Evolutionary conservation across 139 green algal genomes (phyloP).

Genomic region (Microglena sp.): DNA sequence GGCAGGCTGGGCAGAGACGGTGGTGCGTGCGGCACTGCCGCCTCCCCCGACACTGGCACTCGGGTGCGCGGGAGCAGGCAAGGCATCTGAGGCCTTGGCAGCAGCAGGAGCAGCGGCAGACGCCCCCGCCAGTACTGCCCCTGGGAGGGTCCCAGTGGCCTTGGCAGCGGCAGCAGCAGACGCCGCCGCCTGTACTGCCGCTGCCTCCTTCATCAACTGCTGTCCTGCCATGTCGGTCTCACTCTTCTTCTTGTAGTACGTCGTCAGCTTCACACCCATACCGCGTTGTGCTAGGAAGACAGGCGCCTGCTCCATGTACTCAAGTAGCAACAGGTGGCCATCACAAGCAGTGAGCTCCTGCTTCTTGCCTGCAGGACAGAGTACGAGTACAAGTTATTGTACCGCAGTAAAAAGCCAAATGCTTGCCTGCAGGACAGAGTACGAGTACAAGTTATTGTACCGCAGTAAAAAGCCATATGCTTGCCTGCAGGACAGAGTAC

Average conservation of each 20-base stretch:
- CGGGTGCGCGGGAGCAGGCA: no score
- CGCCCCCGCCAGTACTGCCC: not conserved
- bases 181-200: not conserved
- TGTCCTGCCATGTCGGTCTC: slow-evolving; percentile 27
- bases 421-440: no score
- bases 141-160: not conserved
- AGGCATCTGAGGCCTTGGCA: not conserved
- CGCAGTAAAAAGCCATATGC: no score
- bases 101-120: not conserved
- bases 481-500: no score
- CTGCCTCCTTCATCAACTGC: slow-evolving; percentile 8
- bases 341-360: slow-evolving; percentile 11
- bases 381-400: no score
- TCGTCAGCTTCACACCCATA: slow-evolving; percentile 34
- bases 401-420: no score
- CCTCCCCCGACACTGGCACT: no score
- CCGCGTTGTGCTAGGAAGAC: slow-evolving; percentile 49
- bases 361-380: slow-evolving; percentile 9
- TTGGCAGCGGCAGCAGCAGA: not conserved
- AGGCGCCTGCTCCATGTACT: slow-evolving; percentile 75
- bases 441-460: no score
- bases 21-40: no score
- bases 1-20: no score
- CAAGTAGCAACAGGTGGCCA: slow-evolving; percentile 59
- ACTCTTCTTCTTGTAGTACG: slow-evolving; percentile 56